phyloP scores from a whole-genome alignment of 2,329 filamentous ascomycete species.

The Fusarium armeniacum region DNA sequence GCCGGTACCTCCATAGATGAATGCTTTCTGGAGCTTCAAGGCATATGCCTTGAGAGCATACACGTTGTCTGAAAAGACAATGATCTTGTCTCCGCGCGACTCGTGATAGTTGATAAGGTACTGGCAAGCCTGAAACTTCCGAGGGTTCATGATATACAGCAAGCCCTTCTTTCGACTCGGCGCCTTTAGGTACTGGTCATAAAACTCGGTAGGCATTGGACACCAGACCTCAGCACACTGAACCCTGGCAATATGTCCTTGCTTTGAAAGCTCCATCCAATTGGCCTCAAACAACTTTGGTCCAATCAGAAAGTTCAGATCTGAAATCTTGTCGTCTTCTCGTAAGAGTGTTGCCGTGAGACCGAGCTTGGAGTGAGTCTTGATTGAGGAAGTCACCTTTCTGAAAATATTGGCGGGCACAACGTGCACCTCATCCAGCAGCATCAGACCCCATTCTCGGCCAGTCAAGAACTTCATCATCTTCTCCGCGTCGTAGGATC shows the following conservation, averaged over 20 bases:
- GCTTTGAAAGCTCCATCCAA: constrained; percentile 98
- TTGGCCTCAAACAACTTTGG: constrained; percentile 98
- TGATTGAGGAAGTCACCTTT: constrained; percentile 92
- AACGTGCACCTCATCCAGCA: constrained; percentile 97
- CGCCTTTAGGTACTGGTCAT: constrained; percentile 88
- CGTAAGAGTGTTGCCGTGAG: constrained; percentile 92
- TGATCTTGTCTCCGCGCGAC: constrained; percentile 94
- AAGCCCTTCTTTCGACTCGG: constrained; percentile 64
- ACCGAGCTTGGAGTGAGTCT: constrained; percentile 94
- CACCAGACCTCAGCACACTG: constrained; percentile 99
- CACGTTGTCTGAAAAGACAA: constrained; percentile 98
- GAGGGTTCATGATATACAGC: constrained; percentile 97
- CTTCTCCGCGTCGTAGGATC: constrained; percentile 93
- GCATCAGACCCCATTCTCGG: constrained; percentile 97
- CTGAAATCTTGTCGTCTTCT: constrained; percentile 98
- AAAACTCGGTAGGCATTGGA: constrained; percentile 98
- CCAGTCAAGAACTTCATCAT: constrained; percentile 95
- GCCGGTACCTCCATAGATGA: constrained; percentile 89
- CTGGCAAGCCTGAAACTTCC: constrained; percentile 97
- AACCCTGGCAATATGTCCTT: constrained; percentile 96
- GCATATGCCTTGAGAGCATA: constrained; percentile 92
- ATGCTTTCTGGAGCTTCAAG: constrained; percentile 84
- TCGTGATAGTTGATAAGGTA: constrained; percentile 99
- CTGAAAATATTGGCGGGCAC: constrained; percentile 97
- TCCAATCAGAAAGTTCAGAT: constrained; percentile 96